Percentiles rank a stretch among this genome's conserved stretches.
Conservation (phyloP, 169 alveolate species). For the Besnoitia besnoiti region DNA sequence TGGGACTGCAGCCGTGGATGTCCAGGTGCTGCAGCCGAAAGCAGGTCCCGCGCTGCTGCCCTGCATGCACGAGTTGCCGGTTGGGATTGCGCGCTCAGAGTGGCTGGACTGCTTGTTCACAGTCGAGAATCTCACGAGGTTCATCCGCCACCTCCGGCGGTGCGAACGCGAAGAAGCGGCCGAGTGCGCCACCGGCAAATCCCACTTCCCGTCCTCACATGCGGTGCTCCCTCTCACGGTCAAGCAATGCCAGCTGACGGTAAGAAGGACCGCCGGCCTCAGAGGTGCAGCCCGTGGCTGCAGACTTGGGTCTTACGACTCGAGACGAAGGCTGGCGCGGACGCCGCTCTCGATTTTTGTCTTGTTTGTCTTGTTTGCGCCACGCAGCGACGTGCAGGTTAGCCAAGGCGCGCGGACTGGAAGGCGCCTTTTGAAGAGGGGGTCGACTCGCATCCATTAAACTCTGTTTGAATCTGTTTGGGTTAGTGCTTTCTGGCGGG, state of each 20-base stretch:
- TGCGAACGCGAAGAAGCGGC: not conserved
- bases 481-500: too few relatives aligned
- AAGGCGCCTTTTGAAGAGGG: too few relatives aligned
- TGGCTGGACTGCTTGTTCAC: not conserved
- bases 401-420: too few relatives aligned
- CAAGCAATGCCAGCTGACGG: not conserved
- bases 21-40: not conserved
- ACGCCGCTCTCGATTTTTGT: too few relatives aligned
- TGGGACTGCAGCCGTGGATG: not conserved
- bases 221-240: not conserved
- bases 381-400: too few relatives aligned
- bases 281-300: too few relatives aligned
- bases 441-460: too few relatives aligned
- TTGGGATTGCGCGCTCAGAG: not conserved
- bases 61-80: not conserved
- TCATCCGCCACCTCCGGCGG: not conserved
- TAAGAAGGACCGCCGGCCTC: too few relatives aligned
- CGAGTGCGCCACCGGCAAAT: not conserved
- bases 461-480: too few relatives aligned
- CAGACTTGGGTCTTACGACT: too few relatives aligned
- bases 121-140: not conserved
- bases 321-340: too few relatives aligned
- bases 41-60: not conserved
- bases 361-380: too few relatives aligned
- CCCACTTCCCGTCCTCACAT: not conserved